phyloP scores from a whole-genome alignment of 441 rosid species.

The Populus hybrid region DNA sequence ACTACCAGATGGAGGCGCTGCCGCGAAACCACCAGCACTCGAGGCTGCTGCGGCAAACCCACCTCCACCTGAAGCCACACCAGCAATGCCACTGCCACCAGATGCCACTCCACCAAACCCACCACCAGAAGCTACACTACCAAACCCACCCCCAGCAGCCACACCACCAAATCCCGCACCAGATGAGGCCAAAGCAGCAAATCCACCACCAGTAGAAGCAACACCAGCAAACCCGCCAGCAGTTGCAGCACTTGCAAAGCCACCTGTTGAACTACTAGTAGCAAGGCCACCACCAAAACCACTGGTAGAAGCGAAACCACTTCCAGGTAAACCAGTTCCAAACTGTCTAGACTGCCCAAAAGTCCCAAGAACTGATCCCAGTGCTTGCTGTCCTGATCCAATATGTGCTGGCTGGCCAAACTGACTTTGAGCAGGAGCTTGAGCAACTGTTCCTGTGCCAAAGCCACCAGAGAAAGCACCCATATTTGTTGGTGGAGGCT shows the following conservation, averaged over 20 bases:
- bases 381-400: conserved; percentile 84
- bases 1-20: conserved; percentile 36
- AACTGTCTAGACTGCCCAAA: conserved; percentile 96
- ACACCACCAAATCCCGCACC: conserved; percentile 41
- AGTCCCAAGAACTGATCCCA: conserved; percentile 91
- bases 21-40: conserved; percentile 62
- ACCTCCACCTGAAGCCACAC: conserved; percentile 21
- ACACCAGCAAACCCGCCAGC: neutral
- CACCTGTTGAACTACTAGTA: conserved; percentile 23
- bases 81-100: conserved; percentile 22
- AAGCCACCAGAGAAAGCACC: conserved; percentile 61
- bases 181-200: neutral
- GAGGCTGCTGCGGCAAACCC: conserved; percentile 26
- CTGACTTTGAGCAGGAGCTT: conserved; percentile 54
- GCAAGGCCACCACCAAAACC: conserved; percentile 29
- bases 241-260: conserved; percentile 50
- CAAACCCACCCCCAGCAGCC: conserved; percentile 41
- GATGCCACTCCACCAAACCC: conserved; percentile 24
- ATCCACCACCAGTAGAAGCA: conserved; percentile 30
- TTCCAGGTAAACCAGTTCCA: conserved; percentile 59
- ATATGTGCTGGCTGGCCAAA: conserved; percentile 83
- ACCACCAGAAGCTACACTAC: conserved; percentile 30
- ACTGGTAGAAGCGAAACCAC: conserved; percentile 55
- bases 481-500: conserved; percentile 45
- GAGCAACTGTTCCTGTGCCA: conserved; percentile 44